Evolutionary conservation across 1,284 basidiomycete species (phyloP), one percentile per base, ranked within the genome.

Genomic region (Ganoderma resinaceum): DNA sequence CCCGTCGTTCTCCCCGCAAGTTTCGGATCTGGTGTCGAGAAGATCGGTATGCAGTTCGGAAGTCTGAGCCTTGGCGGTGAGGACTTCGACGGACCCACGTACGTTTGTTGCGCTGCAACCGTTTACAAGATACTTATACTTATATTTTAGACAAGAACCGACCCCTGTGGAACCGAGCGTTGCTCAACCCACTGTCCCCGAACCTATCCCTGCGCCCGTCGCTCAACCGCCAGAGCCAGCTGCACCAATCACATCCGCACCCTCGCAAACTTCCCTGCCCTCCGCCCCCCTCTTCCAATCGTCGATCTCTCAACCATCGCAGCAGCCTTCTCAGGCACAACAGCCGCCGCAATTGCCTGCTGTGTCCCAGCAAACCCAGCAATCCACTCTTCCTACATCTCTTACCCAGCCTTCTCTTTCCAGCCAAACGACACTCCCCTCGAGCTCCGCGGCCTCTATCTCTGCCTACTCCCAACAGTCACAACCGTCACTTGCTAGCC

Each of bases 1-100:
- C 87, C 93, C 38, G 92, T 94, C 43, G 87, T 93, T 65, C 88
- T 94, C 86, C 93, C 92, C 1, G 82, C 80, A 6, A 80, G 79
- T 74, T 91, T 91, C 78, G 86, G 88, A 26, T 78, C 85, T 12
- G 84, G 84, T 33, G 74, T 91, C 35, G 91, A 93, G 78, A 93
- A 91, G 77, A 81, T 93, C 62, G 92, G 92, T 60, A 93, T 94
- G 92, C 92, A 94, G 75, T 94, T 94, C 74, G 92, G 92, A 49
- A 93, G 91, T 77, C 80, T 94, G 72, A 90, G 86, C 77, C 83
- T 94, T 40, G 88, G 87, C 49, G 90, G 89, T 20, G 91, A 92
- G 63, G 86, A 85, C 65, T 74, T 88, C 35, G 87, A 90, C 63
- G 72, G 82, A 38, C 81, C 80, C 70, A 74, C 76, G 87, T 83